Conservation (phyloP, 2,329 filamentous ascomycete genomes). For the Sclerotinia trifoliorum region DNA sequence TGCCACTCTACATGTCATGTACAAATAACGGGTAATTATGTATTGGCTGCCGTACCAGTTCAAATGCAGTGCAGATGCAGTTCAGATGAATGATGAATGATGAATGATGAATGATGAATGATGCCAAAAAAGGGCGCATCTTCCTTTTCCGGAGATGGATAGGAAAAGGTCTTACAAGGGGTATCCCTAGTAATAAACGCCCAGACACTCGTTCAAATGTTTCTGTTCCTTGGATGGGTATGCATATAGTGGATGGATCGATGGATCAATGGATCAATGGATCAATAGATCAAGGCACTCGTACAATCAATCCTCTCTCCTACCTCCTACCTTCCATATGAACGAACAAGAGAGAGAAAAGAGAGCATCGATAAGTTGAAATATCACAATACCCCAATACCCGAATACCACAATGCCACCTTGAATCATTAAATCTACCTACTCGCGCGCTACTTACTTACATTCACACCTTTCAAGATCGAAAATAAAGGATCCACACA, state of each 20-base stretch:
- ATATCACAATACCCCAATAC: not conserved
- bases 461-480: not conserved
- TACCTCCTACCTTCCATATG: too few relatives aligned
- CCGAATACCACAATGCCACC: not conserved
- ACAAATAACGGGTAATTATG: not conserved
- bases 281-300: too few relatives aligned
- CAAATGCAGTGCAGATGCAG: too few relatives aligned
- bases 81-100: too few relatives aligned
- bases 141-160: too few relatives aligned
- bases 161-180: not conserved
- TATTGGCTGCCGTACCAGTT: not conserved
- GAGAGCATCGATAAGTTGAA: not conserved
- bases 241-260: too few relatives aligned
- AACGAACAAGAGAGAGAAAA: not conserved
- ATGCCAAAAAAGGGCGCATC: too few relatives aligned
- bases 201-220: not conserved
- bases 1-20: not conserved
- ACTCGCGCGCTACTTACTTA: not conserved
- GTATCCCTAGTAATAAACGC: not conserved
- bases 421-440: not conserved
- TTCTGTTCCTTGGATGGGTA: too few relatives aligned
- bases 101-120: too few relatives aligned
- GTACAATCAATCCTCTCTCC: too few relatives aligned
- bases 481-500: constrained; percentile 1
- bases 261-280: too few relatives aligned